Base-by-base conservation (phyloP, 345 rosid species). In the Eucalyptus leucophloia region DNA sequence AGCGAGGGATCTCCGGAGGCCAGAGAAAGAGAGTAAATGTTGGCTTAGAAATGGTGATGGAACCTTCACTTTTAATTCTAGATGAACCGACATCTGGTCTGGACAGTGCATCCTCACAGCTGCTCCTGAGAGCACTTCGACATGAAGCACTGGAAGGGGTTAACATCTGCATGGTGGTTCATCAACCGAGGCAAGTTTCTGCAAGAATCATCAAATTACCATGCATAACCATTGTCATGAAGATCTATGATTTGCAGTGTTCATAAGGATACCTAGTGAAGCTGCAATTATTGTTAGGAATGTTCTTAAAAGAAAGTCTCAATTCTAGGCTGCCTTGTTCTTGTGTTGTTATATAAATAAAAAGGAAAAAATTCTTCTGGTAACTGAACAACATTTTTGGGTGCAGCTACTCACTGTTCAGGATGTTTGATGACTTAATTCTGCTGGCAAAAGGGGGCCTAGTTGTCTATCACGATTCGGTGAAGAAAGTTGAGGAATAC, bases 61-160 rank as follows among this genome's bases (percentile, higher is more conserved):
- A 98, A 90, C 99, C 99, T 91, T 98, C 99, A 15, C 94, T 98
- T 91, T 90, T 98, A 92, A 95, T 98, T 89, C 93, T 98, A 91
- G 99, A 98, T 88, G 99, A 98, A 88, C 99, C 99, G 16, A 98
- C 99, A 53, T 98, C 99, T 28, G 99, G 99, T 87, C 94, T 98
- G 90, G 99, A 98, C 89, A 98, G 99, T 92, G 98, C 99, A 49
- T 98, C 99, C 53, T 98, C 99, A 87, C 97, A 94, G 92, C 94
- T 92, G 72, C 98, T 98, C 87, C 96, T 98, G 90, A 94, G 92
- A 94, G 98, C 99, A 30, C 99, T 98, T 93, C 92, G 97, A 50
- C 99, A 91, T 26, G 99, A 98, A 91, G 93, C 98, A n/a, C 97
- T 97, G 37, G 97, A 96, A 94, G 99, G 99, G 53, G 99, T 98